Conservation (phyloP, 2,329 filamentous ascomycete genomes). For the Botrytis fragariae region DNA sequence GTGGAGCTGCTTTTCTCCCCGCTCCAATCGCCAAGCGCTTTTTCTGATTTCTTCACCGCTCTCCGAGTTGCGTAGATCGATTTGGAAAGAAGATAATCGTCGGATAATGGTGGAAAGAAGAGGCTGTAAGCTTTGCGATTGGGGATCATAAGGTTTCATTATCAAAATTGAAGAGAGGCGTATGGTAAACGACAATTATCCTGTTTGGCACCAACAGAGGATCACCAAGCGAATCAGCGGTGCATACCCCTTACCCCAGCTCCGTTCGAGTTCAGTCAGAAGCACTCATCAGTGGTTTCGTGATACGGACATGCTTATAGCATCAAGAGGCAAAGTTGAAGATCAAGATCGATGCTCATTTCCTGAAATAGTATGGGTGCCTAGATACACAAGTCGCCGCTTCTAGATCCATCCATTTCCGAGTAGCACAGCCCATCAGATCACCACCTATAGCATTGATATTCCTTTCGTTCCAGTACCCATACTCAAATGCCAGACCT, state of each 20-base stretch:
- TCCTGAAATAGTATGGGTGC: neutral
- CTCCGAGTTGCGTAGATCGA: slow-evolving; percentile 8
- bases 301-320: neutral
- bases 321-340: neutral
- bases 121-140: neutral
- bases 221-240: slow-evolving; percentile 7
- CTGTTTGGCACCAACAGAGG: neutral
- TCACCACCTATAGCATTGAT: neutral
- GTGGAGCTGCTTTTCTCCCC: slow-evolving; percentile 7
- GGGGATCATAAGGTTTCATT: neutral
- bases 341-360: neutral
- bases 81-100: neutral
- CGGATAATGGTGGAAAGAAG: neutral
- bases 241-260: neutral
- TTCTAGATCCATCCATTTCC: neutral
- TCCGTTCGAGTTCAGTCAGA: neutral
- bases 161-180: neutral
- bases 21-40: slow-evolving; percentile 11
- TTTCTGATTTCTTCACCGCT: slow-evolving; percentile 11
- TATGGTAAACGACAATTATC: neutral
- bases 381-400: neutral
- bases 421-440: neutral
- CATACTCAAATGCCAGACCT: neutral
- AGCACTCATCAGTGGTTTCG: neutral
- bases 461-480: neutral